Percentiles rank a stretch among this genome's conserved stretches.
Evolutionary conservation across 2,329 filamentous ascomycete genomes (phyloP).

Genomic region (Apiospora rasikravindrae): DNA sequence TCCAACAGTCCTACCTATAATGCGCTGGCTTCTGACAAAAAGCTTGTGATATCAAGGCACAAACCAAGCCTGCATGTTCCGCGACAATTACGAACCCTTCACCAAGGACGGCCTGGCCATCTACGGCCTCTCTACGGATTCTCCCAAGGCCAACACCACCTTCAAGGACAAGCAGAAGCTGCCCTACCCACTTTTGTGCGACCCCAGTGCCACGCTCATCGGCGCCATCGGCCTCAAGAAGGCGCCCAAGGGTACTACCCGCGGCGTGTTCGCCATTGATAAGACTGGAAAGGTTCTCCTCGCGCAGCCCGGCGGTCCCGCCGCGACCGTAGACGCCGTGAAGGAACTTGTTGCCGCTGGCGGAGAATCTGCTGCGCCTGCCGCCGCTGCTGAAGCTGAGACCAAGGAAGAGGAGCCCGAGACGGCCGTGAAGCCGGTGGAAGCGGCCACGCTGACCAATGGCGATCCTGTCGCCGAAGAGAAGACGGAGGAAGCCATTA

Average conservation of each 20-base stretch:
- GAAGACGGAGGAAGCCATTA: conserved; percentile 49
- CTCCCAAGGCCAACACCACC: conserved; percentile 86
- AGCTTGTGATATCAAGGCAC: conserved; percentile 66
- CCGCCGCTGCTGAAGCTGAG: conserved; percentile 29
- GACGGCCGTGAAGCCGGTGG: conserved; percentile 22
- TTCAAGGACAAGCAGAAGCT: conserved; percentile 93
- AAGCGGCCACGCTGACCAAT: conserved; percentile 32
- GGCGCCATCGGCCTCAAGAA: conserved; percentile 90
- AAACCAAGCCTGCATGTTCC: conserved; percentile 90
- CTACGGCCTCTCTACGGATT: conserved; percentile 88
- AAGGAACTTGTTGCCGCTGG: conserved; percentile 69
- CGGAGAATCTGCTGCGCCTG: conserved; percentile 4
- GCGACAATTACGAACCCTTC: conserved; percentile 79
- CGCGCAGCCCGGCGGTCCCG: conserved; percentile 76
- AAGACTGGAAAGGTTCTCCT: conserved; percentile 82
- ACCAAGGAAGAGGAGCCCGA: conserved; percentile 28
- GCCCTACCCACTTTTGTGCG: conserved; percentile 87
- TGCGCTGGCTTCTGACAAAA: conserved; percentile 10
- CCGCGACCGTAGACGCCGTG: conserved; percentile 77
- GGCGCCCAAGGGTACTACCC: conserved; percentile 75
- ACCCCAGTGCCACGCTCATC: conserved; percentile 76
- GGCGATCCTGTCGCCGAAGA: conserved; percentile 42
- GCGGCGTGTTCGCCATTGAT: conserved; percentile 87
- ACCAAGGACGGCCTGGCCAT: conserved; percentile 82
- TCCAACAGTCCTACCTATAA: not conserved